Base-by-base conservation (phyloP, 2,329 filamentous ascomycete species). In the Aschersonia sp. region DNA sequence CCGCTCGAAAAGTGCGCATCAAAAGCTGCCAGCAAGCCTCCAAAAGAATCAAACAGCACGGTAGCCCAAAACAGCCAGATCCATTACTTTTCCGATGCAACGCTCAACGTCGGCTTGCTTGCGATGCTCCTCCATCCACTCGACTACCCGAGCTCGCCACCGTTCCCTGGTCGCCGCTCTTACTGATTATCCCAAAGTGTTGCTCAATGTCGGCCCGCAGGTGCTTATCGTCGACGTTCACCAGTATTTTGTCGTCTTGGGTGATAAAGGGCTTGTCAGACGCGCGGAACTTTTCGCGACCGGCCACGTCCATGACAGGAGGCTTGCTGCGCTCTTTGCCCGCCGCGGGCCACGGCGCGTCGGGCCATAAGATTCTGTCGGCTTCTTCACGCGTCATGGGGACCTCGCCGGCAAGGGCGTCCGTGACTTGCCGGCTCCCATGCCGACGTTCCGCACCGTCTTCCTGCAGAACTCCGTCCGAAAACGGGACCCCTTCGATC, bases 301-400 rank as follows among this genome's bases (percentile, higher is more conserved):
- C 50, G 0, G 57, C 61, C 30, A 8, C 33, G 33, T 61, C 57
- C 11, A 56, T 43, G 5, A 51, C 54, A 2, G 50, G 48, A 2
- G 54, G 49, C 0, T 52, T 29, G 46, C 1, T 43, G 41, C 50
- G 29, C 7, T 47, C 41, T 0, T 51, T 31, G 39, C 49, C 42
- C 30, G 52, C 41, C 10, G 46, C 7, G 40, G 53, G 39, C 1
- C 59, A 51, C 0, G 52, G 49, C 2, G 55, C 51, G 5, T 66
- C 62, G 1, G 65, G 63, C 66, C 66, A 68, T 1, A 69, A 52
- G 14, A 69, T 68, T 35, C 59, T 57, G 2, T 55, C 55, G 2
- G 66, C 66, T 46, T 68, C 65, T 39, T 68, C 65, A 2, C 63
- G 61, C 4, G 66, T 68, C 54, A 68, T 60, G 0, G 60, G 61